phyloP scores from a whole-genome alignment of 2,329 filamentous ascomycete genomes.

The Aspergillus pseudoglaucus region DNA sequence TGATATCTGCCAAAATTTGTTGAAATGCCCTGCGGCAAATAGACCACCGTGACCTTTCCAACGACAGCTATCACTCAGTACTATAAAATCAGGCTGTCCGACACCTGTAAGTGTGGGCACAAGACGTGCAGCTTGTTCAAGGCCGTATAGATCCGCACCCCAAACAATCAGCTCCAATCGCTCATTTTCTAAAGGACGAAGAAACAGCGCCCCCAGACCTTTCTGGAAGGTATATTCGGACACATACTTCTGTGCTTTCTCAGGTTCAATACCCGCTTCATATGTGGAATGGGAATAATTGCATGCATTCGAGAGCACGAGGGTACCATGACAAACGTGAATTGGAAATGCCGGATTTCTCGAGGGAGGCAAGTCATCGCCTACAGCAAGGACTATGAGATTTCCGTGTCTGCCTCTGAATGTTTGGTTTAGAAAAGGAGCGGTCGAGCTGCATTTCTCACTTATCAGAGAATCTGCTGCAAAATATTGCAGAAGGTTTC shows the following conservation, averaged over 20 bases:
- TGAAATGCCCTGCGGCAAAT: conserved; percentile 51
- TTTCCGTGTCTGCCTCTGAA: conserved; percentile 33
- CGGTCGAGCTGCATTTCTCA: conserved; percentile 11
- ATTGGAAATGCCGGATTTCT: conserved; percentile 21
- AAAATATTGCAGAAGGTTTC: conserved; percentile 55
- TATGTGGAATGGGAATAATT: neutral
- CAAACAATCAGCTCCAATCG: conserved; percentile 52
- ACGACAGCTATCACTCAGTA: conserved; percentile 41
- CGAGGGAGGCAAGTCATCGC: conserved; percentile 13
- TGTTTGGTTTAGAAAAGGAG: neutral
- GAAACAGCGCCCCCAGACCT: conserved; percentile 46
- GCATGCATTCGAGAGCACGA: conserved; percentile 8
- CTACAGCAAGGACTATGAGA: conserved; percentile 33
- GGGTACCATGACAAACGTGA: conserved; percentile 6
- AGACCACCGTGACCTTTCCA: conserved; percentile 49
- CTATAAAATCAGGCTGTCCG: conserved; percentile 53
- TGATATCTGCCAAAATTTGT: conserved; percentile 48
- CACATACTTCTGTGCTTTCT: conserved; percentile 15
- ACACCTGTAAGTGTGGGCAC: conserved; percentile 51
- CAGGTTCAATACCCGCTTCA: conserved; percentile 4
- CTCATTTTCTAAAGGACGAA: conserved; percentile 43
- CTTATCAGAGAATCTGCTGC: conserved; percentile 45
- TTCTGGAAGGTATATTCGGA: conserved; percentile 21
- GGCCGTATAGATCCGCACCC: conserved; percentile 44
- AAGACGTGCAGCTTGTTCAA: conserved; percentile 47